These are phyloP conservation scores for Puya raimondii DNA, from an alignment of 176 grass and related monocot species.

Conservation along the genomic window DNA sequence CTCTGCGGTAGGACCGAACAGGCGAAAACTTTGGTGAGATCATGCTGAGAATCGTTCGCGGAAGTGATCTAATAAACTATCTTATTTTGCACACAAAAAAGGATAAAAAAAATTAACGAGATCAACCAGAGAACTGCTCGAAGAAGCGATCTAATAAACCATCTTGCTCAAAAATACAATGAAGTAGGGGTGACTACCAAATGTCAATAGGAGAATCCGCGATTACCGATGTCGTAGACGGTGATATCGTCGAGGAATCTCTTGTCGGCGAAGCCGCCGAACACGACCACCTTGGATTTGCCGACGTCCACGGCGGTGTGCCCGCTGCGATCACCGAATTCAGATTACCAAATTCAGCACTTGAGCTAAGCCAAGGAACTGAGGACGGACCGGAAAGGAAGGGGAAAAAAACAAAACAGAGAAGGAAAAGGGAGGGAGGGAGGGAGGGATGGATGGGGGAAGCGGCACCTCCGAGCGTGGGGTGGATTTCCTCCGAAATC, in stretches of 20 bases:
- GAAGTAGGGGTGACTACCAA: background rate
- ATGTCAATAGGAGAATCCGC: background rate
- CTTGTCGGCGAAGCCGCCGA: constrained; percentile 82
- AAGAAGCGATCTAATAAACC: too few relatives aligned
- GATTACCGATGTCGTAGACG: constrained; percentile 69
- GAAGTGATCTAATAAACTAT: too few relatives aligned
- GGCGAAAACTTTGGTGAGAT: too few relatives aligned
- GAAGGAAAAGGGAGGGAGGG: background rate
- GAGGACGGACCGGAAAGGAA: background rate
- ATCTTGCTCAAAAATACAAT: background rate
- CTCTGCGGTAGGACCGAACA: too few relatives aligned
- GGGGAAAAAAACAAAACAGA: too few relatives aligned
- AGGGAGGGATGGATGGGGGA: background rate
- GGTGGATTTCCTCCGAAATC: constrained; percentile 67
- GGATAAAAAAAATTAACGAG: too few relatives aligned
- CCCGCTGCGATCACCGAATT: constrained; percentile 32
- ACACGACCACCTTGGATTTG: constrained; percentile 81
- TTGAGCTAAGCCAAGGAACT: background rate
- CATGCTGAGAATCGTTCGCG: too few relatives aligned
- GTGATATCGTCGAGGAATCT: constrained; percentile 66
- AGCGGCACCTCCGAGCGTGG: constrained; percentile 54
- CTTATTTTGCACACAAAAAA: too few relatives aligned
- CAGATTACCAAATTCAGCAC: background rate
- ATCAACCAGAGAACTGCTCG: too few relatives aligned
- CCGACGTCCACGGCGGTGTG: constrained; percentile 70